A percentile compares a stretch with the other conserved stretches of the same genome.
These are phyloP conservation scores for Coemansia sp. DNA, from an alignment of 192 early-diverging fungal species.

Conservation along the genomic window DNA sequence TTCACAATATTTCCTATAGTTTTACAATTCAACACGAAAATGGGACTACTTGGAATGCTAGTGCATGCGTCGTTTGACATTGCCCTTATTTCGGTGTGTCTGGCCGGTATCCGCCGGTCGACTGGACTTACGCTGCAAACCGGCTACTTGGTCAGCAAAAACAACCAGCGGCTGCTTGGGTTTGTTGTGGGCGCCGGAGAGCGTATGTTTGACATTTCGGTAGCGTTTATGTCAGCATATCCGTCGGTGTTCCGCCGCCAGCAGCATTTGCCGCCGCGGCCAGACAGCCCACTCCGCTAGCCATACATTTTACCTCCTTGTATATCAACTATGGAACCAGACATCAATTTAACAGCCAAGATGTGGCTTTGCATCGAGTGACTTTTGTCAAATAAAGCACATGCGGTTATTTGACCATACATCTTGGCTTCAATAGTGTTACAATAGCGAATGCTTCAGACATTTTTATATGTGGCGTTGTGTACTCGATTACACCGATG, in stretches of 20 bases:
- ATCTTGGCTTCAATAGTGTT: too few species aligned
- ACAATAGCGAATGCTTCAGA: too few species aligned
- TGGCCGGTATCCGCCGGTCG: constrained; percentile 51
- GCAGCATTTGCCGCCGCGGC: not conserved
- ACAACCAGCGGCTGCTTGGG: constrained; percentile 40
- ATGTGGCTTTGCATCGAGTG: too few species aligned
- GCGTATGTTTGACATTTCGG: constrained; percentile 47
- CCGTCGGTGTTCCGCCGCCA: constrained; percentile 45
- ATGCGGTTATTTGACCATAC: too few species aligned
- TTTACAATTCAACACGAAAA: constrained; percentile 5
- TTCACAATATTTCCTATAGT: not conserved
- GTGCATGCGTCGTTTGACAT: constrained; percentile 41
- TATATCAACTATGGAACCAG: too few species aligned
- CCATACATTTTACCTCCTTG: not conserved
- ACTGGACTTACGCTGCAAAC: constrained; percentile 44
- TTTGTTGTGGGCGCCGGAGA: constrained; percentile 42
- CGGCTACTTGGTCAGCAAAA: constrained; percentile 25
- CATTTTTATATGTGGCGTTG: too few species aligned
- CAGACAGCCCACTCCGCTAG: not conserved
- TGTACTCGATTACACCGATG: too few species aligned
- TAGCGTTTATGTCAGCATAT: constrained; percentile 48
- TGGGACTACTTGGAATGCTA: constrained; percentile 44
- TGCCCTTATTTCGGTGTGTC: constrained; percentile 39
- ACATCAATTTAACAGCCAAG: too few species aligned
- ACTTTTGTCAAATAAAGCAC: too few species aligned